phyloP scores from a whole-genome alignment of 2,329 filamentous ascomycete species.

The Neofusicoccum parvum region DNA sequence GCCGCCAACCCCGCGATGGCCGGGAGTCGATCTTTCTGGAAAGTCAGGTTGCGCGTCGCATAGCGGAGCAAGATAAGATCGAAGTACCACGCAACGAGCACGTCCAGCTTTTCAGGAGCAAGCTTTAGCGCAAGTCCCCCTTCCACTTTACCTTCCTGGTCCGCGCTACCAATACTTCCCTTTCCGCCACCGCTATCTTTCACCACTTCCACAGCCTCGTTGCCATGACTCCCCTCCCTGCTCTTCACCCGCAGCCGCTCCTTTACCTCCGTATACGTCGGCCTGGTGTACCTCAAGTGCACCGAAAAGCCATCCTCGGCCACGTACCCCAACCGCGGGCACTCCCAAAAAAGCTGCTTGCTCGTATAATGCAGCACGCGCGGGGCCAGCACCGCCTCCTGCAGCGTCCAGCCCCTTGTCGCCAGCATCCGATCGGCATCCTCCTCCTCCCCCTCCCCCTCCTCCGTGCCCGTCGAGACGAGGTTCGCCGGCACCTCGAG shows the following conservation, averaged over 20 bases:
- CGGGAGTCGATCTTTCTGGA: slow-evolving; percentile 19
- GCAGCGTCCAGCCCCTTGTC: slow-evolving; percentile 36
- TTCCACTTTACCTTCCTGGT: no score
- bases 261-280: neutral
- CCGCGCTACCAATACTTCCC: no score
- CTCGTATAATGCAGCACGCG: slow-evolving; percentile 36
- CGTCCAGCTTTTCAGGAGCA: neutral
- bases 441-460: neutral
- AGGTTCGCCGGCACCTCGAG: neutral
- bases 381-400: slow-evolving; percentile 39
- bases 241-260: neutral
- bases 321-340: slow-evolving; percentile 12
- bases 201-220: neutral
- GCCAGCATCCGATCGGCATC: neutral
- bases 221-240: neutral
- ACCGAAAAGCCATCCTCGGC: neutral
- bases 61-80: slow-evolving; percentile 1
- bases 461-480: neutral
- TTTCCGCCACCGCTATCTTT: no score
- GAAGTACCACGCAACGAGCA: neutral
- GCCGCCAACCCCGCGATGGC: slow-evolving; percentile 22
- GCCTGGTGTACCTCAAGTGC: neutral
- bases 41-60: slow-evolving; percentile 14
- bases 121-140: no score
- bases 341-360: slow-evolving; percentile 42